phyloP scores from a whole-genome alignment of 139 green algal species.

The Tetratostichococcus sp. region DNA sequence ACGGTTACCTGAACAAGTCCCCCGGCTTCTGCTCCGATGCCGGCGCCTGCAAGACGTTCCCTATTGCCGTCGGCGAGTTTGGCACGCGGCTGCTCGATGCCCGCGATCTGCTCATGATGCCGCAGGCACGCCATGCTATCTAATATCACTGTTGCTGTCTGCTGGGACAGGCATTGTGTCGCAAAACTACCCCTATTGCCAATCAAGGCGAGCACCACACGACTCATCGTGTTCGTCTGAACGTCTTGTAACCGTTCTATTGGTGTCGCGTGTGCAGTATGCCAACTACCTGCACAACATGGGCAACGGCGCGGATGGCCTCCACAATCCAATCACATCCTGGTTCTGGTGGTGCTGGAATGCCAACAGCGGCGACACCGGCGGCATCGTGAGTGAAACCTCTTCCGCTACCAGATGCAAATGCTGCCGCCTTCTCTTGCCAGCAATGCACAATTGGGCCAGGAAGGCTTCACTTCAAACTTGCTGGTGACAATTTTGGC shows the following conservation, averaged over 20 bases:
- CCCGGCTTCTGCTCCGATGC: constrained; percentile 10
- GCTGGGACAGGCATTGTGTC: too few species aligned
- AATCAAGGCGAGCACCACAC: too few species aligned
- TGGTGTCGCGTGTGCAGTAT: neutral
- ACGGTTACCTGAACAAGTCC: constrained; percentile 27
- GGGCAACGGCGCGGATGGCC: constrained; percentile 2
- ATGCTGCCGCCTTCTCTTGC: too few species aligned
- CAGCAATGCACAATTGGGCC: too few species aligned
- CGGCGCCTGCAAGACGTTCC: constrained; percentile 24
- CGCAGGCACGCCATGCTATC: constrained; percentile 1
- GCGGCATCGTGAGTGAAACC: constrained; percentile 23
- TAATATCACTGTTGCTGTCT: too few species aligned
- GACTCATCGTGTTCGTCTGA: too few species aligned
- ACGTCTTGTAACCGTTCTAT: too few species aligned
- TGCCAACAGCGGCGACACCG: constrained; percentile 45
- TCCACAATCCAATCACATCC: neutral
- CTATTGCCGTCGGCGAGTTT: constrained; percentile 37
- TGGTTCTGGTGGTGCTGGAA: constrained; percentile 40
- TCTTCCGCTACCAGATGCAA: too few species aligned
- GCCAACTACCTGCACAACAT: neutral
- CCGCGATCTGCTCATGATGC: constrained; percentile 23
- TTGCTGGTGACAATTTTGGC: too few species aligned
- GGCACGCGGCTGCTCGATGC: constrained; percentile 24
- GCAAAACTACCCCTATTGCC: too few species aligned
- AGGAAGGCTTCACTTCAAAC: too few species aligned